Base-by-base conservation (phyloP, 2,329 filamentous ascomycete genomes). In the Setomelanomma holmii region DNA sequence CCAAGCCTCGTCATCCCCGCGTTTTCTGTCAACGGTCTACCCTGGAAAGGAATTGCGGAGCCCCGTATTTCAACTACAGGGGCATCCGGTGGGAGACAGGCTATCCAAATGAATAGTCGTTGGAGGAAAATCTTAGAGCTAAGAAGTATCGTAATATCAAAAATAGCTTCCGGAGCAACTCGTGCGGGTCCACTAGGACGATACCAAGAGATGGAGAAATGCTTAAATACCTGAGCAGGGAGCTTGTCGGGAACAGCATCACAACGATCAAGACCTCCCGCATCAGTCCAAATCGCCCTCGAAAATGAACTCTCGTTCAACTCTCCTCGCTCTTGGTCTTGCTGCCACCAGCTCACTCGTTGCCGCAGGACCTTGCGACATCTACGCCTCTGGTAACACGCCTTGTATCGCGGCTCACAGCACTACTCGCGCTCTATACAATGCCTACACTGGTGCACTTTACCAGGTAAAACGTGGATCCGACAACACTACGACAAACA, bases 391-490 rank as follows among this genome's bases (percentile, higher is more conserved):
- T 0, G 85, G 83, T 0, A 79, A 79, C 44, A 86, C 84, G 1
- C 83, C 85, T n/a, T 88, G 86, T 60, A 74, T 88, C 10, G 86
- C 86, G 0, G 86, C 86, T 0, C 85, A 88, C 66, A 83, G 83
- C 67, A 87, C 84, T n/a, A 88, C 85, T 50, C 82, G 86, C 4
- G 84, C 85, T 14, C 69, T 88, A 5, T 88, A 87, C 71, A 79
- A 71, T 59, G 61, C 76, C 45, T 88, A 75, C 73, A 75, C 45
- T 6, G 82, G 83, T 4, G 44, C 81, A 0, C 80, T 88, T 1
- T 88, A 88, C 68, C 84, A 88, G 58, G 79, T 88, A 2, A 77
- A 77, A 48, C 84, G 86, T 40, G 80, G 73, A 44, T 86, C 84
- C 4, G 79, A 84, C 64, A 64, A 75, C 35, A 63, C 76, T 21